Conservation (phyloP, 1,139 yeast genomes). For the Hyphopichia khmerensis region DNA sequence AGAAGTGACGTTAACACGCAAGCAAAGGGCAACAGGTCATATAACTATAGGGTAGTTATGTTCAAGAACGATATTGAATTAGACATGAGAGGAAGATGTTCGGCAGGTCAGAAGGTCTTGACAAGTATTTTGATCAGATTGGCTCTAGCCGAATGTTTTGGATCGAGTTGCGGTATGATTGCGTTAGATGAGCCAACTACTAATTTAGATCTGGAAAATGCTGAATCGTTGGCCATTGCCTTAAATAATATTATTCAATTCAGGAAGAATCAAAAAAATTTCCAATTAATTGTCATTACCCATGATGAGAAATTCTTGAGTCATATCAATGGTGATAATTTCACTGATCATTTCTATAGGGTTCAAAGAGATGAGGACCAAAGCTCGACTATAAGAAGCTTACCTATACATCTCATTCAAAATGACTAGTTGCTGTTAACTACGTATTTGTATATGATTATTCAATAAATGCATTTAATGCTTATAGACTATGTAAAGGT, state of each 20-base stretch:
- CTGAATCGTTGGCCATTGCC: slow-evolving; percentile 83
- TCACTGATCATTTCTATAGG: slow-evolving; percentile 86
- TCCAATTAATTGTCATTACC: slow-evolving; percentile 91
- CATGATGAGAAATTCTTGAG: slow-evolving; percentile 91
- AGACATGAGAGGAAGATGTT: slow-evolving; percentile 97
- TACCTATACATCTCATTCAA: slow-evolving; percentile 42
- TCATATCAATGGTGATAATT: slow-evolving; percentile 80
- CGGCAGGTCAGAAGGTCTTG: slow-evolving; percentile 96
- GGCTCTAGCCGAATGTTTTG: slow-evolving; percentile 95
- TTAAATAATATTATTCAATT: slow-evolving; percentile 72
- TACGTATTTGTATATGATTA: too few relatives aligned
- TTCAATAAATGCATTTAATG: too few relatives aligned
- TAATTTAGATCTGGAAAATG: slow-evolving; percentile 85
- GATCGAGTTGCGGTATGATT: slow-evolving; percentile 90
- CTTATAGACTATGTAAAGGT: too few relatives aligned
- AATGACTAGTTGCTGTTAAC: slow-evolving; percentile 17
- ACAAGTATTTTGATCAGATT: slow-evolving; percentile 89
- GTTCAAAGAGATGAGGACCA: slow-evolving; percentile 80
- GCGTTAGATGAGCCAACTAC: slow-evolving; percentile 99
- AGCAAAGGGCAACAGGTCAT: slow-evolving; percentile 64
- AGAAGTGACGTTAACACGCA: slow-evolving; percentile 71
- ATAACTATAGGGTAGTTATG: slow-evolving; percentile 95
- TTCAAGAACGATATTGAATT: slow-evolving; percentile 85
- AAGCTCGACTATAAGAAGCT: slow-evolving; percentile 63
- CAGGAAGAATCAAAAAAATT: slow-evolving; percentile 77